Evolutionary conservation across 1,139 yeast genomes (phyloP), one percentile per base, ranked within the genome.

Genomic region (Maudiozyma humilis): DNA sequence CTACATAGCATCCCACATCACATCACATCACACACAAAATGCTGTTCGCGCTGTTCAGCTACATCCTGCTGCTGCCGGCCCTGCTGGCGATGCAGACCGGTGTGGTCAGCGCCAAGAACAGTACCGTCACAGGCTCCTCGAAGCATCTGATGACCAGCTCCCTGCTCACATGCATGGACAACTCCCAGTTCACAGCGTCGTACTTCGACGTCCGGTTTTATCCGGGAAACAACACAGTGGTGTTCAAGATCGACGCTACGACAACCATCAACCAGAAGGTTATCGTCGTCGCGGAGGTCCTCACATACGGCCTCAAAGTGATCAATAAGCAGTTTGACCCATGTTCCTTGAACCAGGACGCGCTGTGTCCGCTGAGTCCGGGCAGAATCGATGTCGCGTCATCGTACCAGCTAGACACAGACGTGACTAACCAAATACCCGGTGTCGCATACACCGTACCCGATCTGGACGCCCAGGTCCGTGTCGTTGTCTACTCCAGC

Each of bases 101-200:
- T 8, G 35, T 16, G 10, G 18, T 42, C 1, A 19, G 30, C 27
- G 44, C 29, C 6, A 19, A 33, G 12, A 27, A 19, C 16, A 32
- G 47, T 29, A 34, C 35, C 3, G 44, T 5, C 2, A 14, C 34
- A 13, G 10, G 30, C 16, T 31, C 29, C 13, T 53, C 55, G 5
- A 58, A 52, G 41, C 52, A 52, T 46, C 44, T 68, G 38, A 60
- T 55, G 43, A 66, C 96, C 1, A 65, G 77, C 13, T 87, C 97
- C n/a, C 72, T 93, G 54, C 70, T 89, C 54, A 85, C 98, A 40
- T 91, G 99, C 69, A 88, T 88, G 95, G 82, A 80, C 45, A 71
- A 84, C 64, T 89, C 98, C 12, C 82, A 80, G 62, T 80, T 93
- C 60, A 79, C 95, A 1, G 93, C 96, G 5, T 76, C 89, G n/a